A percentile compares a stretch with the other conserved stretches of the same genome.
Evolutionary conservation across 208 protist genomes (phyloP).

Genomic region (Wallacemonas sp.): DNA sequence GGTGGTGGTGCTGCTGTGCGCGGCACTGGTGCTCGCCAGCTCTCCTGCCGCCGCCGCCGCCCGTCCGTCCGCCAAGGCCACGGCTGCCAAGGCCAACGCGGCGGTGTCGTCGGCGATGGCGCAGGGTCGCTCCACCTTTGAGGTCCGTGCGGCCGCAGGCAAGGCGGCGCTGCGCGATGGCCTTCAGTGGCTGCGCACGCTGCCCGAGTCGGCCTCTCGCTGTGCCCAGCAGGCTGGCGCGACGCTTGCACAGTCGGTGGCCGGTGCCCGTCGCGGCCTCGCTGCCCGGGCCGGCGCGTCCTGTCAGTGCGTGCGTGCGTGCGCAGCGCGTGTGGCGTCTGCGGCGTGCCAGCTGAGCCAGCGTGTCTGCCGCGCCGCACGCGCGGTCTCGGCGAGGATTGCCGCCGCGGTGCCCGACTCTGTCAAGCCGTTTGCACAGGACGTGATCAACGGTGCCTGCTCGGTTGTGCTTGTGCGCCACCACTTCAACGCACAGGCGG

Average conservation of each 20-base stretch:
- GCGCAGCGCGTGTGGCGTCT: too few relatives aligned
- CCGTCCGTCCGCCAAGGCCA: neutral
- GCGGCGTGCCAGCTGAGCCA: too few relatives aligned
- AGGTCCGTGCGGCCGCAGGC: neutral
- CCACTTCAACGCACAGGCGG: slow-evolving; percentile 22
- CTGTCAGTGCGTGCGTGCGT: too few relatives aligned
- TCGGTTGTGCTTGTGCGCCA: slow-evolving; percentile 42
- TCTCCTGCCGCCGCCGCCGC: neutral
- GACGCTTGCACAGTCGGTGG: too few relatives aligned
- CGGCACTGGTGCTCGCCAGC: neutral
- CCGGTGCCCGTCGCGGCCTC: too few relatives aligned
- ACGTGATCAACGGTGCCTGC: slow-evolving; percentile 41
- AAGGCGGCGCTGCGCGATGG: neutral
- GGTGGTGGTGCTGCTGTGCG: slow-evolving; percentile 5
- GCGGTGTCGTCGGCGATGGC: neutral
- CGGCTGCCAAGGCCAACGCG: neutral
- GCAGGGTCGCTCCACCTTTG: neutral
- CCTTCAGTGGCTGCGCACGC: neutral
- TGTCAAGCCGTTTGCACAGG: slow-evolving; percentile 12
- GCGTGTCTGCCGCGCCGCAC: neutral
- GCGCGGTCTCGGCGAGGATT: neutral
- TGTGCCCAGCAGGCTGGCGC: neutral
- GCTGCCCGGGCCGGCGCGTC: too few relatives aligned
- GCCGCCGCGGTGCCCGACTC: slow-evolving; percentile 4
- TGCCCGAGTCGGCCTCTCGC: neutral